Conservation (phyloP, 139 green algal species). For the Chlamydomonas applanata region DNA sequence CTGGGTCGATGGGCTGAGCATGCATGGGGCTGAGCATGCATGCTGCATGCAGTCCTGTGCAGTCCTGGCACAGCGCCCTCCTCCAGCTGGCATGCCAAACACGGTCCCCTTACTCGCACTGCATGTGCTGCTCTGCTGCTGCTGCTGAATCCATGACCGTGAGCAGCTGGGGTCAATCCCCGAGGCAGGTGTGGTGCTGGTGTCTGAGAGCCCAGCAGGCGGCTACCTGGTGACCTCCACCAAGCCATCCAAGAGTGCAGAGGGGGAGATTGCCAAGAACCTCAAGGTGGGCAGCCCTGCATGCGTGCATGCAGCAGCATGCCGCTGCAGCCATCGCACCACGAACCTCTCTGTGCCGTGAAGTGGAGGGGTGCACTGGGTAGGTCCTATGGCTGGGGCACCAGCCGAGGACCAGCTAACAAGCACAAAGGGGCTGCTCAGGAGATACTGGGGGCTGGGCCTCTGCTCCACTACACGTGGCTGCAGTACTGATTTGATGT, state of each 20-base stretch:
- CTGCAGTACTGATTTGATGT: too few relatives aligned
- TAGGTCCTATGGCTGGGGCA: too few relatives aligned
- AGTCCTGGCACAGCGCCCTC: too few relatives aligned
- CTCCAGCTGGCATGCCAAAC: too few relatives aligned
- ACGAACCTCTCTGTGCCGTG: too few relatives aligned
- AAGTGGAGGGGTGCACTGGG: too few relatives aligned
- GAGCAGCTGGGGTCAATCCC: conserved; percentile 11
- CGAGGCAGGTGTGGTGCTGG: conserved; percentile 35
- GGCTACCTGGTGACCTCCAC: conserved; percentile 64
- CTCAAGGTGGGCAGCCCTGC: conserved; percentile 58
- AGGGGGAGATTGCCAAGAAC: conserved; percentile 56
- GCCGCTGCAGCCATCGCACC: too few relatives aligned
- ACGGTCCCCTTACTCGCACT: too few relatives aligned
- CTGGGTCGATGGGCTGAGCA: not conserved
- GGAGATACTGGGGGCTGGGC: too few relatives aligned
- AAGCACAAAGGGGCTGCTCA: too few relatives aligned
- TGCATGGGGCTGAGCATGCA: not conserved
- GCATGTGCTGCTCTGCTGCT: not conserved
- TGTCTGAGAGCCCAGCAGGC: conserved; percentile 39
- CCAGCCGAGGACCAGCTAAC: too few relatives aligned
- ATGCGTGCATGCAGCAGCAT: not conserved
- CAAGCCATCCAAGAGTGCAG: conserved; percentile 46
- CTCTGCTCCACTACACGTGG: too few relatives aligned
- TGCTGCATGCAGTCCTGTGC: not conserved
- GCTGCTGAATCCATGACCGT: not conserved